These are phyloP conservation scores for Scedosporium boydii DNA, from an alignment of 2,329 filamentous ascomycete species.

Conservation along the genomic window DNA sequence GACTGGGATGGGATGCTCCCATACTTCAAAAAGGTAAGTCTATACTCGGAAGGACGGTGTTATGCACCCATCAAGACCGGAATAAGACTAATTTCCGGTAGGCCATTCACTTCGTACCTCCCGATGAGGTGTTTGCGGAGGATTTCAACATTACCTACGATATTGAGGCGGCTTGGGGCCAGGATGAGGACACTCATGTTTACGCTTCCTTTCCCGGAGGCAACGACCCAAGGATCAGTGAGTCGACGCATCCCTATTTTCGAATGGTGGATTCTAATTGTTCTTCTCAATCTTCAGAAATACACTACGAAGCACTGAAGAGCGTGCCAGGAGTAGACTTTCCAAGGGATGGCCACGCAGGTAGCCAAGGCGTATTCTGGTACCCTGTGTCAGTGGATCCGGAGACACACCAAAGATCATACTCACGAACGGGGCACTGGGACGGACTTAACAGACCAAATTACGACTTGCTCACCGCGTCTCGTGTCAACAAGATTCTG, in stretches of 20 bases:
- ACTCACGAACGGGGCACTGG: constrained; percentile 17
- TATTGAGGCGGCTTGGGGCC: constrained; percentile 11
- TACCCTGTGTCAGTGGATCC: constrained; percentile 16
- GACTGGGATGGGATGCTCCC: constrained; percentile 16
- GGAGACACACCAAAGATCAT: constrained; percentile 13
- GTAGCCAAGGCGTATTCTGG: constrained; percentile 17
- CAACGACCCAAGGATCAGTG: not conserved
- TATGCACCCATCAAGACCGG: not conserved
- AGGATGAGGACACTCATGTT: constrained; percentile 8
- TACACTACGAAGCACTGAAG: constrained; percentile 15
- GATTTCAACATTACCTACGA: constrained; percentile 14
- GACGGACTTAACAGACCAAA: constrained; percentile 15
- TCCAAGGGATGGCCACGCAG: constrained; percentile 15
- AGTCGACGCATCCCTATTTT: not conserved
- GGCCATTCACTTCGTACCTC: constrained; percentile 6
- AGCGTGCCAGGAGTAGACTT: constrained; percentile 15
- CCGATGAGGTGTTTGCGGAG: constrained; percentile 8
- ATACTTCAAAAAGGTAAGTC: constrained; percentile 15
- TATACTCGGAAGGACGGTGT: not conserved
- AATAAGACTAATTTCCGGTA: not conserved
- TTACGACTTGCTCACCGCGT: constrained; percentile 15
- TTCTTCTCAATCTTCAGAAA: constrained; percentile 5
- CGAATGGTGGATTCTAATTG: not conserved
- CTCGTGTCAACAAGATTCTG: constrained; percentile 14
- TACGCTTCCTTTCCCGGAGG: constrained; percentile 1